Evolutionary conservation across 768 basidiomycete genomes (phyloP).

Genomic region (Hericium rajendrae): DNA sequence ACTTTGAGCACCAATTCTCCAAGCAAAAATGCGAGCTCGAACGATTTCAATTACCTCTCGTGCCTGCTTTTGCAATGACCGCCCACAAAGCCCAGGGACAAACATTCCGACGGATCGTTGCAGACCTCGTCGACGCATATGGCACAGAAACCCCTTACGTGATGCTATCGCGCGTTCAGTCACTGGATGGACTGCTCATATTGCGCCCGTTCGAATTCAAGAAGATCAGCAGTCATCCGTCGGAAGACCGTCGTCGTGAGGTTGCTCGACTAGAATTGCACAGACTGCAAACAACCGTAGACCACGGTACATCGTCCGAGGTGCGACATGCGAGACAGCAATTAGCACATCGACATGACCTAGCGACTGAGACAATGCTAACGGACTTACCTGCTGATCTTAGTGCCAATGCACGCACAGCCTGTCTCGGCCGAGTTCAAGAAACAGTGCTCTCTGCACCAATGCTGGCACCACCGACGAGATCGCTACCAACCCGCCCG

Average conservation of each 20-base stretch:
- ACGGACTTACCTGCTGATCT: too few species aligned
- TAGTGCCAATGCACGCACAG: too few species aligned
- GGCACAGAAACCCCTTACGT: slow-evolving; percentile 31
- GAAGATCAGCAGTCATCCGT: slow-evolving; percentile 4
- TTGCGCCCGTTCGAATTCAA: slow-evolving; percentile 18
- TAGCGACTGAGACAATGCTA: too few species aligned
- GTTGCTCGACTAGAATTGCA: neutral
- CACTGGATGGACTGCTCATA: slow-evolving; percentile 23
- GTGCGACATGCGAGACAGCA: too few species aligned
- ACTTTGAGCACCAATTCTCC: slow-evolving; percentile 14
- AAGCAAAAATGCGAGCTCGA: slow-evolving; percentile 15
- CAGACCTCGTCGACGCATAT: slow-evolving; percentile 24
- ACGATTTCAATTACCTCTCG: slow-evolving; percentile 26
- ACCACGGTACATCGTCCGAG: too few species aligned
- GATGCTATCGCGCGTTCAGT: slow-evolving; percentile 22
- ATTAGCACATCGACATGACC: too few species aligned
- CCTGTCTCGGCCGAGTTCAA: too few species aligned
- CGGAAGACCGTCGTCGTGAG: neutral
- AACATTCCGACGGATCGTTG: slow-evolving; percentile 20
- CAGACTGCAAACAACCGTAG: neutral
- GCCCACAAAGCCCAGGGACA: slow-evolving; percentile 32
- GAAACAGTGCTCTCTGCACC: too few species aligned
- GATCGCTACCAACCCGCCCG: too few species aligned
- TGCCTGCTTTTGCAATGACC: slow-evolving; percentile 31
- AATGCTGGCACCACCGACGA: too few species aligned